Conservation (phyloP, 2,329 filamentous ascomycete species). For the Fusarium solani-melongenae region DNA sequence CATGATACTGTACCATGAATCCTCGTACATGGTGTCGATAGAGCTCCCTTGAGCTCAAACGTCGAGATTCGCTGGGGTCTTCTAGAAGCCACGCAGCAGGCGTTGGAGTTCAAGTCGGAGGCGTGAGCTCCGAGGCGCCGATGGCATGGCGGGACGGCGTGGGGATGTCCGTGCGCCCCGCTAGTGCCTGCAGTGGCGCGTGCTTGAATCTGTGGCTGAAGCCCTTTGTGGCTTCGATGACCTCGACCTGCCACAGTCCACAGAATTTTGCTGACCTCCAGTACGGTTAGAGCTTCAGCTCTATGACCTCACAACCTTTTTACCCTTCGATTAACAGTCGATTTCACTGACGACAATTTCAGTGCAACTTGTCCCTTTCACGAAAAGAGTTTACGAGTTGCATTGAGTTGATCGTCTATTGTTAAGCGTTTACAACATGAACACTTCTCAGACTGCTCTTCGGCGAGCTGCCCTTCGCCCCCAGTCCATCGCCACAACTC, state of each 20-base stretch:
- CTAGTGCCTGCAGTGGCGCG: slow-evolving; percentile 30
- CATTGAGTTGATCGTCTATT: slow-evolving; percentile 6
- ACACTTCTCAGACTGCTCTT: slow-evolving; percentile 44
- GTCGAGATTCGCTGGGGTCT: slow-evolving; percentile 26
- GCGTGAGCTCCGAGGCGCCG: slow-evolving; percentile 45
- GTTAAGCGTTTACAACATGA: slow-evolving; percentile 42
- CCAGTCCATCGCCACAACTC: slow-evolving; percentile 31
- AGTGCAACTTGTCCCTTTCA: slow-evolving; percentile 9
- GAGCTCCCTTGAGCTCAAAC: slow-evolving; percentile 29
- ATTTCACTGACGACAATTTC: slow-evolving; percentile 8
- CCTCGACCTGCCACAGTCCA: slow-evolving; percentile 34
- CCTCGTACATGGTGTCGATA: slow-evolving; percentile 76
- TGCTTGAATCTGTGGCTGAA: slow-evolving; percentile 21
- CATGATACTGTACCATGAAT: slow-evolving; percentile 85
- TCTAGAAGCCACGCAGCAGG: slow-evolving; percentile 46
- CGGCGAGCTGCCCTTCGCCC: slow-evolving; percentile 43
- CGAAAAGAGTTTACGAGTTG: neutral
- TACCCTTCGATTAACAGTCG: slow-evolving; percentile 16
- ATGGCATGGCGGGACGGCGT: slow-evolving; percentile 33
- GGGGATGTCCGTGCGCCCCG: slow-evolving; percentile 23
- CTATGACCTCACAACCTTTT: slow-evolving; percentile 44
- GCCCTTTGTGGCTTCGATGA: slow-evolving; percentile 1
- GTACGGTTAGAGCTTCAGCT: slow-evolving; percentile 26
- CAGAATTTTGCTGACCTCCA: slow-evolving; percentile 44
- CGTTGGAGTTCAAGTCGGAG: slow-evolving; percentile 44